Evolutionary conservation across 2,329 filamentous ascomycete species (phyloP), one percentile per base, ranked within the genome.

Genomic region (Monosporascus sp.): DNA sequence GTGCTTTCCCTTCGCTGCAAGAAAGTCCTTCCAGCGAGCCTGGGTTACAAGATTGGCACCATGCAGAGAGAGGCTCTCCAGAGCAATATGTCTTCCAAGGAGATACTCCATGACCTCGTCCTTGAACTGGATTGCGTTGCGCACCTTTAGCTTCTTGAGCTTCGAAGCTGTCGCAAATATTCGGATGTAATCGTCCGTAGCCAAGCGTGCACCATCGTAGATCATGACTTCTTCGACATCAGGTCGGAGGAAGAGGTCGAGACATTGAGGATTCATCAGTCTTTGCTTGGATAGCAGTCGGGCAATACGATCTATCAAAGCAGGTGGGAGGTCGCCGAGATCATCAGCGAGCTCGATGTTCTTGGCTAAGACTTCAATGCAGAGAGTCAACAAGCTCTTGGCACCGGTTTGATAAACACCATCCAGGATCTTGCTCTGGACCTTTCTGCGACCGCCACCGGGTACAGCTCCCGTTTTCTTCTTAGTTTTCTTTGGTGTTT

Each of bases 101-200:
- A 97, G 81, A 68, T 93, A 96, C 50, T 90, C 83, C 70, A 97
- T 80, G 43, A 91, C 88, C 40, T 79, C 78, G 64, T 97, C 88
- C 70, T 96, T 96, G 77, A 97, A 87, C 66, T 96, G 92, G 49
- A 94, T 89, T n/a, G 87, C 90, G 64, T 92, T 93, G 48, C 88
- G 85, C 11, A 96, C 74, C 59, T 91, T 88, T 53, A 97, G 77
- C 44, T 80, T 80, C 62, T 83, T 83, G 51, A 96, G 74, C 6
- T 77, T 78, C 0, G 89, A 84, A 53, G 88, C 85, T 3, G 84
- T 79, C 50, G 91, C 87, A 57, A 97, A 91, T 43, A 96, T 90
- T 59, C 86, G 82, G 48, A 89, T 81, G 59, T 88, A 91, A 64
- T 97, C 91, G 59, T 91, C 83, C 2, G 83, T 81, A 48, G 82